Evolutionary conservation across 2,329 filamentous ascomycete species (phyloP).

Genomic region (Stenocarpella maydis): DNA sequence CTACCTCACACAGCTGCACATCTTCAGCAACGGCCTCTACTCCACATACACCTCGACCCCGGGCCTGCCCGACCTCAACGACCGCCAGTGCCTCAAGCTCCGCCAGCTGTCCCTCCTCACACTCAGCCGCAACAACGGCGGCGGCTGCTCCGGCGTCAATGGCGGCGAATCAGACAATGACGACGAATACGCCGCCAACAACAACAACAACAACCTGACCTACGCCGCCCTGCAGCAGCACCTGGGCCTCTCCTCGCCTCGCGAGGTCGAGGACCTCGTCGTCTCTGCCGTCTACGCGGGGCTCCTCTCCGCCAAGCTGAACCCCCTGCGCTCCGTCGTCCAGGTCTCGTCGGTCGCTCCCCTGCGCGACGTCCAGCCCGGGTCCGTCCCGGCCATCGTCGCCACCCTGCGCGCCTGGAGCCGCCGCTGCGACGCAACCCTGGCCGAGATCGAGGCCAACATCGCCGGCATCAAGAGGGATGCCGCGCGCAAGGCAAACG

Average conservation of each 20-base stretch:
- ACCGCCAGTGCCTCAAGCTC: slow-evolving; percentile 82
- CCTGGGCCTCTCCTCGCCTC: slow-evolving; percentile 71
- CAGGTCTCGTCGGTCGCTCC: slow-evolving; percentile 83
- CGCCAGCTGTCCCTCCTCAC: slow-evolving; percentile 89
- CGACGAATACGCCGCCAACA: too few relatives aligned
- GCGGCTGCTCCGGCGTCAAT: too few relatives aligned
- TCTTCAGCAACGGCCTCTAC: slow-evolving; percentile 95
- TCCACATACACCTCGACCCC: slow-evolving; percentile 68
- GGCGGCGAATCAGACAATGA: not conserved
- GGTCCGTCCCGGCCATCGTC: slow-evolving; percentile 74
- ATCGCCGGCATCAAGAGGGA: slow-evolving; percentile 70
- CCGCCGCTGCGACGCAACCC: slow-evolving; percentile 76
- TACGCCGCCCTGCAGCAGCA: slow-evolving; percentile 74
- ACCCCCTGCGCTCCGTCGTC: slow-evolving; percentile 78
- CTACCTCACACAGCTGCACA: slow-evolving; percentile 77
- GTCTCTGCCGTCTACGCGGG: slow-evolving; percentile 88
- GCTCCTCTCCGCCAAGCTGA: slow-evolving; percentile 82
- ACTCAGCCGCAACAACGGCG: slow-evolving; percentile 63
- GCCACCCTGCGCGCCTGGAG: slow-evolving; percentile 77
- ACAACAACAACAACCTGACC: slow-evolving; percentile 71
- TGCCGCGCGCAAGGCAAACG: slow-evolving; percentile 62
- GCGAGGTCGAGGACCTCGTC: slow-evolving; percentile 84
- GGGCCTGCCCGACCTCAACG: slow-evolving; percentile 74
- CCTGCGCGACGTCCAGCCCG: slow-evolving; percentile 83
- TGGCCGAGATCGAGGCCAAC: slow-evolving; percentile 78